Conservation (phyloP, 2,329 filamentous ascomycete species). For the Penicillium sp. region DNA sequence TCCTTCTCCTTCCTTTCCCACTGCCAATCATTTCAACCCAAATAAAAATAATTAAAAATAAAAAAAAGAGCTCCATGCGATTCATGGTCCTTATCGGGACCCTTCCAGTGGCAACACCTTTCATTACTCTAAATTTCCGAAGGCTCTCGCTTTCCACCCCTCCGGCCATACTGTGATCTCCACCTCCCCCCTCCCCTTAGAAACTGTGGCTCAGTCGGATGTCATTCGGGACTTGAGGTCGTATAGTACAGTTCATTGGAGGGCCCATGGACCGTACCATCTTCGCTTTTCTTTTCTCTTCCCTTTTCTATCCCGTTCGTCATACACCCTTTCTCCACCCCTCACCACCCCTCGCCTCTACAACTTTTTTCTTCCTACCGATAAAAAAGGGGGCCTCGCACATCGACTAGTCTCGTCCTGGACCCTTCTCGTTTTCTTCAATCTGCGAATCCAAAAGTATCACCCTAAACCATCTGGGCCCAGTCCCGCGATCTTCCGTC, state of each 20-base stretch:
- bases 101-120: constrained; percentile 15
- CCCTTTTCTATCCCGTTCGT: constrained; percentile 22
- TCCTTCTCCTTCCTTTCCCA: background rate
- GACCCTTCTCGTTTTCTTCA: background rate
- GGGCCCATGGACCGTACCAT: constrained; percentile 21
- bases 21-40: constrained; percentile 21
- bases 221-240: constrained; percentile 10
- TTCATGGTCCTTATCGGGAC: constrained; percentile 18
- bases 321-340: constrained; percentile 19
- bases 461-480: background rate
- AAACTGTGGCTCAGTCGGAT: constrained; percentile 21
- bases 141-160: constrained; percentile 1
- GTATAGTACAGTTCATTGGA: constrained; percentile 22
- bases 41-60: background rate
- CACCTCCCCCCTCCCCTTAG: constrained; percentile 1
- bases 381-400: constrained; percentile 11
- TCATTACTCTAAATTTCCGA: constrained; percentile 13
- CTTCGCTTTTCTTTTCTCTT: constrained; percentile 16
- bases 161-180: background rate
- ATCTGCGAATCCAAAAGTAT: background rate
- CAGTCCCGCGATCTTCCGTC: constrained; percentile 8
- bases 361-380: constrained; percentile 9
- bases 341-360: constrained; percentile 21
- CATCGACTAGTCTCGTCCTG: background rate
- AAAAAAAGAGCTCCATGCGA: background rate